Evolutionary conservation across 2,329 filamentous ascomycete genomes (phyloP), one percentile per base, ranked within the genome.

Genomic region (Fulvia fulva): DNA sequence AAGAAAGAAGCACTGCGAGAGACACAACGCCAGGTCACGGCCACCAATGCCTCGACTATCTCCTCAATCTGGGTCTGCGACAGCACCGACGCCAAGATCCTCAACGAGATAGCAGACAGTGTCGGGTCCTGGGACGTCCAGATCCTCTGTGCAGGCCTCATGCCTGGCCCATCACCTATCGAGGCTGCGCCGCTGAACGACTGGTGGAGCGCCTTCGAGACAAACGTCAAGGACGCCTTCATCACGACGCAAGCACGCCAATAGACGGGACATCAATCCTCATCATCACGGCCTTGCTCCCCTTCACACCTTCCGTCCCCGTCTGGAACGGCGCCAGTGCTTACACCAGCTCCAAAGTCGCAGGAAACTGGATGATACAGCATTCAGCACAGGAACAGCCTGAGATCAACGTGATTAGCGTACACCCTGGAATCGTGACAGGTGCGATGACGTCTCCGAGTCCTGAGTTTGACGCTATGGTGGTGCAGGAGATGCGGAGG

Each of bases 101-200:
- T 66, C 32, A 59, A 69, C 21, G 71, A 75, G 30, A 54, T 65
- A 54, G 69, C 71, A 25, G 65, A 71, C 19, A 64, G 69, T 45
- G 58, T 47, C 19, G 69, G 67, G 2, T 68, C 70, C 51, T 68
- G 78, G 45, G 65, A 79, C 57, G 66, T 79, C 45, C 58, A 79
- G 14, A 68, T 79, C 51, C 73, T 71, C 59, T 74, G 71, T 57
- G 77, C 76, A 0, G 75, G 69, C 0, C 63, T 63, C 0, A 58
- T 71, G 19, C 49, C 68, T 0, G 63, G 61, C 0, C 59, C 71
- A 12, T 68, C 71, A 21, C 67, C 69, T 3, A 61, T 58, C 22
- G 68, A 71, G 16, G 14, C 70, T 70, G 25, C 68, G 68, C 6
- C 60, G 55, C 28, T 68, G 68, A 14, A 28, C 67, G 8, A 52